A percentile compares a stretch with the other conserved stretches of the same genome.
Conservation (phyloP, 305 asterid species). For the Fraxinus nigra region DNA sequence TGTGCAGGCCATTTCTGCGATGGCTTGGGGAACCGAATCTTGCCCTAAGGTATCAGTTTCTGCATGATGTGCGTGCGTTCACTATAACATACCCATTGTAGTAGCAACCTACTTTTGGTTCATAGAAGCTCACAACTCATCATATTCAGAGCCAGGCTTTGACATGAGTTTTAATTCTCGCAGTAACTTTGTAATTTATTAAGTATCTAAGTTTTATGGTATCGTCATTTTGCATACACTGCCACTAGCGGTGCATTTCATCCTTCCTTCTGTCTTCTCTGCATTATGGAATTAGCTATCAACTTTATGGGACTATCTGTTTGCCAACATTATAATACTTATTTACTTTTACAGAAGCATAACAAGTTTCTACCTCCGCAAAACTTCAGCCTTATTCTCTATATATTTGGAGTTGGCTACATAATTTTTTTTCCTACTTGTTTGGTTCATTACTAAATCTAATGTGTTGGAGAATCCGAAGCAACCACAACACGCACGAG, state of each 20-base stretch:
- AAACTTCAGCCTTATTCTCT: background rate
- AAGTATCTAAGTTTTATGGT: background rate
- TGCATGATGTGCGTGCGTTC: conserved; percentile 5
- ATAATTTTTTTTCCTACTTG: background rate
- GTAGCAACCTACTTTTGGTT: background rate
- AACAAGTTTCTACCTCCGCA: background rate
- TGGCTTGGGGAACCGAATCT: conserved; percentile 98
- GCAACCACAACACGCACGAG: background rate
- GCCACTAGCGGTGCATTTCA: background rate
- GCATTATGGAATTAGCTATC: background rate
- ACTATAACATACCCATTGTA: background rate
- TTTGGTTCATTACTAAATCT: background rate
- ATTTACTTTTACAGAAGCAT: background rate
- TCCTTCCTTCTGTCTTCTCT: background rate
- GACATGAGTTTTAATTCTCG: background rate
- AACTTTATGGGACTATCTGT: background rate
- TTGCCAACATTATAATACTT: background rate
- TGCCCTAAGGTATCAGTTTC: conserved; percentile 80
- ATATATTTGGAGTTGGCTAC: background rate
- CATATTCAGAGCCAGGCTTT: background rate
- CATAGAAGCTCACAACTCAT: background rate
- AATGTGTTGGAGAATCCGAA: background rate
- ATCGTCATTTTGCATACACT: background rate
- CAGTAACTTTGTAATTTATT: background rate
- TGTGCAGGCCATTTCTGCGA: conserved; percentile 85